Evolutionary conservation across 2,329 filamentous ascomycete species (phyloP), one percentile per base, ranked within the genome.

Genomic region (Venturiaceae sp.): DNA sequence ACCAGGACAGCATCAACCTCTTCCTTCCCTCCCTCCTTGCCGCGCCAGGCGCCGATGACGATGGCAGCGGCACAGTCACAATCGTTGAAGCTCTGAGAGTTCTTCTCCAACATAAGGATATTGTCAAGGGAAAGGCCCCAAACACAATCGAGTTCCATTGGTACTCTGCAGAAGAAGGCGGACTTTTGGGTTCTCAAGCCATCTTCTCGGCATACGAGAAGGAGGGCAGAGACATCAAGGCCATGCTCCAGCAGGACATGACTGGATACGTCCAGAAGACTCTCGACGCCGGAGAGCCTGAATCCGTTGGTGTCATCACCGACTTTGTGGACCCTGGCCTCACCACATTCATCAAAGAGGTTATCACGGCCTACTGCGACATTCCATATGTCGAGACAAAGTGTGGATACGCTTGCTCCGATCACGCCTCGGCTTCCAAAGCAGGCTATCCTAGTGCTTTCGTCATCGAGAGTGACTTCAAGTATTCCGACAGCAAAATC

Each of bases 161-260:
- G 90, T 96, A 95, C 76, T 89, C 86, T 47, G 91, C 90, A 11
- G 91, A 96, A 71, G 91, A 96, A 72, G 90, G 87, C 55, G 91
- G 92, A 34, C 78, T 96, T 50, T 81, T 95, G 3, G 91, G 91
- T 60, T 92, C 87, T 66, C 91, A 96, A 71, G 92, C 88, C 58
- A 88, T 97, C 71, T 97, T 96, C 77, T 80, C 82, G 55, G 76
- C 82, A 7, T 97, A 97, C 68, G 85, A 88, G 72, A 83, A 85
- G 69, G 74, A 82, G 23, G 80, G 81, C 33, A 82, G 86, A 28
- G 84, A 92, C 63, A 81, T 97, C 71, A 95, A 92, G 75, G 92
- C 92, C 34, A 97, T 97, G 94, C 82, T 97, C 58, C 92, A 97
- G 76, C 92, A 97, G 74, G 92, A 97, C 73, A 97, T 97, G 92